Percentiles rank a stretch among this genome's conserved stretches.
Evolutionary conservation across 2,329 filamentous ascomycete genomes (phyloP).

Genomic region (Aspergillus sp.): DNA sequence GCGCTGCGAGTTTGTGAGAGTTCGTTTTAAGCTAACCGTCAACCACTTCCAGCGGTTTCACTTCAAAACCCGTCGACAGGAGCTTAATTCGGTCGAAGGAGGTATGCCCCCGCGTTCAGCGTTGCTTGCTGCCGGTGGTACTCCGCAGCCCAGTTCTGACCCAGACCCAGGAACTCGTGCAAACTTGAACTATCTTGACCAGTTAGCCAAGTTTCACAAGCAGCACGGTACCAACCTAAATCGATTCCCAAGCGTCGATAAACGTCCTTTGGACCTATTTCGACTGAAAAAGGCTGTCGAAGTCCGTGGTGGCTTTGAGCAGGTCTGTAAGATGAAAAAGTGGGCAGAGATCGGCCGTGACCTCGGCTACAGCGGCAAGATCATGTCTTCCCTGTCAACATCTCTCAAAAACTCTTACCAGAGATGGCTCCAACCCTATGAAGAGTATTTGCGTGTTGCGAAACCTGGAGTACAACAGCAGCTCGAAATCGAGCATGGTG

Average conservation of each 20-base stretch:
- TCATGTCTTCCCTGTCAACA: conserved; percentile 97
- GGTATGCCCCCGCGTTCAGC: conserved; percentile 57
- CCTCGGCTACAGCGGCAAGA: conserved; percentile 96
- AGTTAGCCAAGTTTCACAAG: conserved; percentile 93
- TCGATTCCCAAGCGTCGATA: conserved; percentile 93
- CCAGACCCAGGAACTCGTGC: conserved; percentile 74
- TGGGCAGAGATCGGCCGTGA: conserved; percentile 98
- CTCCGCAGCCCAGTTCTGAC: conserved; percentile 40
- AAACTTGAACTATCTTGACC: conserved; percentile 93
- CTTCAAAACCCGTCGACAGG: conserved; percentile 92
- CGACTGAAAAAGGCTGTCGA: conserved; percentile 97
- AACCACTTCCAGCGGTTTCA: conserved; percentile 73
- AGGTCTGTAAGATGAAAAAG: conserved; percentile 96
- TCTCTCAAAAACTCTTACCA: conserved; percentile 98
- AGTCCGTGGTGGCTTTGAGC: conserved; percentile 88
- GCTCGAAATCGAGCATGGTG: conserved; percentile 88
- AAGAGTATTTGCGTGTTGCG: conserved; percentile 85
- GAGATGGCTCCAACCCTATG: conserved; percentile 94
- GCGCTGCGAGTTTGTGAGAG: neutral
- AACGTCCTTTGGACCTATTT: conserved; percentile 92
- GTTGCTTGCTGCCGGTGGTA: conserved; percentile 29
- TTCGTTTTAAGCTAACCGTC: conserved; percentile 19
- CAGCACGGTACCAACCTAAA: conserved; percentile 93
- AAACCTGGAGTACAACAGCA: conserved; percentile 98
- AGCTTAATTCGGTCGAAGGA: conserved; percentile 97